Percentiles rank a stretch among this genome's conserved stretches.
These are phyloP conservation scores for Ogataea henricii DNA, from an alignment of 805 yeast species.

Conservation along the genomic window DNA sequence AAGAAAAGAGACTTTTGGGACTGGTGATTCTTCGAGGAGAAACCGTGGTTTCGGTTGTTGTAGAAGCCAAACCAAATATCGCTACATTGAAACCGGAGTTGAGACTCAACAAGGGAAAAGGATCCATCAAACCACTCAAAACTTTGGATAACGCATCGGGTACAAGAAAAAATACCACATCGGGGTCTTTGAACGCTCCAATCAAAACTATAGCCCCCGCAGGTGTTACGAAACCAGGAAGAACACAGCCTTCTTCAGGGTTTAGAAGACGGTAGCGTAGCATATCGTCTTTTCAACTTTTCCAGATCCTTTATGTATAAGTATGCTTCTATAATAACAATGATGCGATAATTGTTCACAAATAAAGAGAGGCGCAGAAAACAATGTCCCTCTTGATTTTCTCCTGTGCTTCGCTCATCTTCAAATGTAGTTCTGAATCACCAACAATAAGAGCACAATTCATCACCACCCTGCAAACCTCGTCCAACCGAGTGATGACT, in stretches of 20 bases:
- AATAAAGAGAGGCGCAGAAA: slow-evolving; percentile 90
- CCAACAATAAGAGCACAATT: slow-evolving; percentile 94
- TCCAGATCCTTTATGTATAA: neutral
- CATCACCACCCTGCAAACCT: slow-evolving; percentile 91
- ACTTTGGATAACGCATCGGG: slow-evolving; percentile 20
- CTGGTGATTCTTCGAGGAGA: slow-evolving; percentile 86
- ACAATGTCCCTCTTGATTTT: slow-evolving; percentile 95
- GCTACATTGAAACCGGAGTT: slow-evolving; percentile 32
- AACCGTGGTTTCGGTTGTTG: slow-evolving; percentile 68
- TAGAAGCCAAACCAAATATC: slow-evolving; percentile 62
- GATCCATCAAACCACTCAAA: slow-evolving; percentile 33
- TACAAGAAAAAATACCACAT: neutral
- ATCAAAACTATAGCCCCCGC: slow-evolving; percentile 22
- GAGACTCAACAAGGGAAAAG: slow-evolving; percentile 36
- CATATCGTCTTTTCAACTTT: neutral
- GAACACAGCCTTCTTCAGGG: slow-evolving; percentile 11
- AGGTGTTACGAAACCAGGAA: slow-evolving; percentile 23
- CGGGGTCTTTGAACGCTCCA: slow-evolving; percentile 18
- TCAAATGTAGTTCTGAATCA: slow-evolving; percentile 83
- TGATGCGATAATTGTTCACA: slow-evolving; percentile 40
- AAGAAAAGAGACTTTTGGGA: slow-evolving; percentile 78
- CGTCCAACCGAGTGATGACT: slow-evolving; percentile 92
- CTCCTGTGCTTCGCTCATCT: slow-evolving; percentile 92
- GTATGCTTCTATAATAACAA: neutral
- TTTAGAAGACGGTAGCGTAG: slow-evolving; percentile 17